These are phyloP conservation scores for Haematococcus lacustris DNA, from an alignment of 139 green algal genomes.

Conservation along the genomic window DNA sequence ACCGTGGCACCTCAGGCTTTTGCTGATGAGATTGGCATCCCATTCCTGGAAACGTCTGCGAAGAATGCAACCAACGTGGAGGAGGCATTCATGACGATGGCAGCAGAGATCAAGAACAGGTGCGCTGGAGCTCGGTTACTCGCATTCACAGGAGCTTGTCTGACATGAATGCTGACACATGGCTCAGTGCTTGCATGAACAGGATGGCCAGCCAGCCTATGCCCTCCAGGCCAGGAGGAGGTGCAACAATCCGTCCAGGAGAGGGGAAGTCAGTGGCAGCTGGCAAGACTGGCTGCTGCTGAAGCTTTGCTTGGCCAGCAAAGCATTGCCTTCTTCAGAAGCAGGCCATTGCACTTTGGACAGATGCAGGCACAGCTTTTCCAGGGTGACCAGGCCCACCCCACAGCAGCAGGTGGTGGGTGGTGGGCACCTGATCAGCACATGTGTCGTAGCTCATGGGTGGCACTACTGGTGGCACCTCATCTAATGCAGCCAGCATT, in stretches of 20 bases:
- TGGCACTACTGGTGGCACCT: too few relatives aligned
- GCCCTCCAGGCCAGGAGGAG: background rate
- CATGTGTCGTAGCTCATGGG: too few relatives aligned
- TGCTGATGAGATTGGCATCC: slow-evolving; percentile 97
- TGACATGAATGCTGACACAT: too few relatives aligned
- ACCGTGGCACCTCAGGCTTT: slow-evolving; percentile 62
- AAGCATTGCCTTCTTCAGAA: too few relatives aligned
- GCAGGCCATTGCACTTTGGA: too few relatives aligned
- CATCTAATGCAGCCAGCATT: too few relatives aligned
- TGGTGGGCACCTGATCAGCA: too few relatives aligned
- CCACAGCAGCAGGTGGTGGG: too few relatives aligned
- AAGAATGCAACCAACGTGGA: slow-evolving; percentile 99
- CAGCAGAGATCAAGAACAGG: slow-evolving; percentile 97
- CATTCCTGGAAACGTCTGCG: slow-evolving; percentile 97
- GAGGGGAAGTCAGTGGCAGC: slow-evolving; percentile 70
- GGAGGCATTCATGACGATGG: slow-evolving; percentile 99
- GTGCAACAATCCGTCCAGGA: slow-evolving; percentile 55
- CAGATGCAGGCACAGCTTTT: too few relatives aligned
- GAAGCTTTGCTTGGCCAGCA: too few relatives aligned
- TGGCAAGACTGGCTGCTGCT: slow-evolving; percentile 82
- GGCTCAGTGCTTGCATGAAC: background rate
- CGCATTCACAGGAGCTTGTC: too few relatives aligned
- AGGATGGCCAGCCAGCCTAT: background rate
- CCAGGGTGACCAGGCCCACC: too few relatives aligned
- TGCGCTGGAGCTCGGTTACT: background rate